Evolutionary conservation across 2,329 filamentous ascomycete genomes (phyloP), one percentile per base, ranked within the genome.

Genomic region (Aaosphaeria arxii): DNA sequence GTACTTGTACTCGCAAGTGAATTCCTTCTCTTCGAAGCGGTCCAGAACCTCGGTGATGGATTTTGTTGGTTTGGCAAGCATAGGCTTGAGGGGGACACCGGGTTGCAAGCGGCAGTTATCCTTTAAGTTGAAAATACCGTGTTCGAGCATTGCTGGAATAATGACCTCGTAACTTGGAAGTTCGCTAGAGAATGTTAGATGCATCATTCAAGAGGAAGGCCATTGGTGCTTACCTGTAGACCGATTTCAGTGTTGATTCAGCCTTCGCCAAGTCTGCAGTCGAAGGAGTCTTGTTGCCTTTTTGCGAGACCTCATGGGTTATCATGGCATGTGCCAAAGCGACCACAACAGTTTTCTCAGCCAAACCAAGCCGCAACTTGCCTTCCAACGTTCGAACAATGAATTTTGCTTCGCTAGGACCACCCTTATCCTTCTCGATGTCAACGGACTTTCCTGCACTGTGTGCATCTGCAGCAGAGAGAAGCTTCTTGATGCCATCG

Each of bases 1-100:
- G 64, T 99, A 99, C 71, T 99, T 99, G 79, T 95, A 99, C 69
- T 99, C 94, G 73, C 94, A 99, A 1, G 94, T 97, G 63, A 99
- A 99, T 29, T 87, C 88, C 66, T 96, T 94, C 54, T 88, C 85
- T 67, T 97, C 94, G 57, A 99, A 99, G 5, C 94, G 88, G 71
- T 99, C 92, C 7, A 99, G 80, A 0, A 99, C 94, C 72, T 99
- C 94, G 1, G 91, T 96, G 61, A 99, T 96, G 5, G 94, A 91
- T 70, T 99, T 99, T 7, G 94, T 99, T 3, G 94, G 94, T 63
- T 97, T 97, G 17, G 94, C 94, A 75, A 99, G 80, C 94, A 99
- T 99, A 60, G 94, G 94, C 71, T 99, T 99, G 49, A 99, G 78
- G 0, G 94, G 94, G 11, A 99, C 88, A 54, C 94, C 94, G 0